Base-by-base conservation (phyloP, 176 grass and related monocot genomes). In the Rhynchospora breviuscula region DNA sequence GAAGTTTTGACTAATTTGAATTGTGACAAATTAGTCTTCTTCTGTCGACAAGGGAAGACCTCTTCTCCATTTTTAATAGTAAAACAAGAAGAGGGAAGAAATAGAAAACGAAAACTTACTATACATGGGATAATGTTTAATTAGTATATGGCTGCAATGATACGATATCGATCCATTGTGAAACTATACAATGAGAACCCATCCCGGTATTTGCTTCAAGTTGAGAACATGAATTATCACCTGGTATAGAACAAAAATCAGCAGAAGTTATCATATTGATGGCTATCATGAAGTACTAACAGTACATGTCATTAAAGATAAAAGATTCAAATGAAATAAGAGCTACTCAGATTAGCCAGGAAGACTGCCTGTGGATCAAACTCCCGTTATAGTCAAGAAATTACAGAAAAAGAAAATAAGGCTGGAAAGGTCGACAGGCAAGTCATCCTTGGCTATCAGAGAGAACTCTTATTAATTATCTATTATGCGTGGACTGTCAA, bases 381-480 rank as follows among this genome's bases (percentile, higher is more conserved):
- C 6, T 77, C 22, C 49, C 54, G 23, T 56, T 18, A 12, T 15
- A 75, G 21, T 7, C 14, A 0, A 54, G 33, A 75, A 21, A 75
- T 75, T 6, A 73, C 6, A 35, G 63, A 7, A 40, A 18, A n/a
- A 44, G 43, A 2, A 45, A 44, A 52, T 2, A 29, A 76, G 29
- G 2, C 48, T 76, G 47, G 49, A 77, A 49, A 56, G 73, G 49
- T 21, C 48, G 13, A 77, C 73, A 77, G 73, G 73, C 73, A 77
- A 77, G 73, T 77, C 73, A 53, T 77, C 49, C 73, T 77, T 77
- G 73, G 73, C 73, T 77, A 77, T 77, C 73, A 77, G 51, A 77
- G 73, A 77, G 7, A 77, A 56, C 47, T 53, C 49, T 77, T 77
- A 77, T 77, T 31, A 54, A 3, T 70, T 43, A 46, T 10, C 18